phyloP scores from a whole-genome alignment of 176 grass and related monocot species.

The Eremochloa ophiuroides region DNA sequence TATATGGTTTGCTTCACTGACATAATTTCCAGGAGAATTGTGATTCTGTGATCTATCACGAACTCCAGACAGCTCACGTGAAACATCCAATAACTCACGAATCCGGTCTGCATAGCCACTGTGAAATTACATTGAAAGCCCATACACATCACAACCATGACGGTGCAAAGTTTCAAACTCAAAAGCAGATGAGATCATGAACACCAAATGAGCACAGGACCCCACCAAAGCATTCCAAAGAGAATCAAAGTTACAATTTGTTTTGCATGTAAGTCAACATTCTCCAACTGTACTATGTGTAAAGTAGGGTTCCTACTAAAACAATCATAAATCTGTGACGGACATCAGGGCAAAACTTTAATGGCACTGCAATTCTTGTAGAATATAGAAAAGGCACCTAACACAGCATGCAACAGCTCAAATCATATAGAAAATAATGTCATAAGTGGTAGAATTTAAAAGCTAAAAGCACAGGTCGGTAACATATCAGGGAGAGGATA shows the following conservation, averaged over 20 bases:
- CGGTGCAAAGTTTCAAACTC: neutral
- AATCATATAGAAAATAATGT: neutral
- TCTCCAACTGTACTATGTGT: neutral
- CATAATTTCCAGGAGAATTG: constrained; percentile 70
- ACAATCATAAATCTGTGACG: neutral
- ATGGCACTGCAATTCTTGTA: neutral
- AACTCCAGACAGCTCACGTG: constrained; percentile 60
- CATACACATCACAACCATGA: constrained; percentile 33
- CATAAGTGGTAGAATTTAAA: neutral
- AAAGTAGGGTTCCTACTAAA: neutral
- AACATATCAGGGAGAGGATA: neutral
- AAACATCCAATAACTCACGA: constrained; percentile 83
- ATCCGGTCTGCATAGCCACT: constrained; percentile 99
- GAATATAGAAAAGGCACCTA: constrained; percentile 14
- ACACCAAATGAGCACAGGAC: neutral
- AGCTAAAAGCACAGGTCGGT: neutral
- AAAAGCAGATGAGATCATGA: constrained; percentile 5
- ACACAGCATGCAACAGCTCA: neutral
- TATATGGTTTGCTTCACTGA: constrained; percentile 92
- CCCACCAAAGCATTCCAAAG: constrained; percentile 6
- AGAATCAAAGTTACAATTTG: neutral
- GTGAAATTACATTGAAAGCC: constrained; percentile 44
- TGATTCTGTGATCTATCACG: constrained; percentile 51
- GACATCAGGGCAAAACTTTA: neutral
- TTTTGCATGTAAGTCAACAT: neutral